These are phyloP conservation scores for Sporothrix mexicana DNA, from an alignment of 2,329 filamentous ascomycete species.

Conservation along the genomic window DNA sequence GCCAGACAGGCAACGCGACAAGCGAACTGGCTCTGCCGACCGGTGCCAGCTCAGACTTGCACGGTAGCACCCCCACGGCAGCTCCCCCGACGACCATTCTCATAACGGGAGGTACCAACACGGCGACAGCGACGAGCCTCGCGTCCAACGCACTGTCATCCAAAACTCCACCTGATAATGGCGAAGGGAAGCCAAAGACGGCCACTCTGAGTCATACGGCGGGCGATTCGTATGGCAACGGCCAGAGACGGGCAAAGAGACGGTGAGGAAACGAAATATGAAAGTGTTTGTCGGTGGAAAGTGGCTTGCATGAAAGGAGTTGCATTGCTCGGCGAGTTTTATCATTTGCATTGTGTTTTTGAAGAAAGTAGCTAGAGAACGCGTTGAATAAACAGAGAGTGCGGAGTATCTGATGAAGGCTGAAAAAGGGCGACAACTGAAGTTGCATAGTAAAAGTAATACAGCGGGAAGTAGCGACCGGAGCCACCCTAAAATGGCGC, in stretches of 20 bases:
- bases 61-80: background rate
- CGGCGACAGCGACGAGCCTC: conserved; percentile 62
- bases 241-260: background rate
- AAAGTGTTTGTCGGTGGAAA: background rate
- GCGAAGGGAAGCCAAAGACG: background rate
- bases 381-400: background rate
- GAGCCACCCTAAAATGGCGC: background rate
- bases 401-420: background rate
- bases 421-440: background rate
- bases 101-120: conserved; percentile 45
- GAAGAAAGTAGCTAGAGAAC: background rate
- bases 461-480: background rate
- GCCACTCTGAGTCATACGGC: conserved; percentile 25
- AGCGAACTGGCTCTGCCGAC: conserved; percentile 18
- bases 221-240: background rate
- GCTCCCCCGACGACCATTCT: conserved; percentile 3
- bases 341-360: background rate
- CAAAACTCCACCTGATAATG: background rate
- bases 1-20: background rate
- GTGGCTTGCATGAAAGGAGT: background rate
- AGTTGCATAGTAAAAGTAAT: background rate
- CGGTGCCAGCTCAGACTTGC: conserved; percentile 12
- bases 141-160: background rate
- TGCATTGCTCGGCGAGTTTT: background rate
- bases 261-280: too few relatives aligned